These are phyloP conservation scores for Russula sp. DNA, from an alignment of 768 basidiomycete genomes.

Conservation along the genomic window DNA sequence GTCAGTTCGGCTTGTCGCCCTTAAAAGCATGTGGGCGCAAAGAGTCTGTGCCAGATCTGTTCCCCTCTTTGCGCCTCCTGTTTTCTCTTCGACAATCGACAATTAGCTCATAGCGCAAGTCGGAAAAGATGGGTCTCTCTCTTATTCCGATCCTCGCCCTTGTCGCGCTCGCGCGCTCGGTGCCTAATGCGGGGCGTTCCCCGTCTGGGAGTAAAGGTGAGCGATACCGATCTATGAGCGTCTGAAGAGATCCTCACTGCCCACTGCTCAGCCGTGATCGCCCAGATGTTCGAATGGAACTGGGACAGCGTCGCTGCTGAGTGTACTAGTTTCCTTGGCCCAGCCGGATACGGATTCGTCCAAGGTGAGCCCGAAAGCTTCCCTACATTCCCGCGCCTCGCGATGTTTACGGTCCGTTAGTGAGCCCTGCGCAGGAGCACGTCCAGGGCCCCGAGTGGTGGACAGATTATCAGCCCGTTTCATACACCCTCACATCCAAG, in stretches of 20 bases:
- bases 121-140: neutral
- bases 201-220: neutral
- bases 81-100: neutral
- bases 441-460: slow-evolving; percentile 59
- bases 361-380: slow-evolving; percentile 40
- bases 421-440: slow-evolving; percentile 53
- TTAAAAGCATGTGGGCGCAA: neutral
- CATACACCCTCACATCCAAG: slow-evolving; percentile 60
- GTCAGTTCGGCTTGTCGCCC: neutral
- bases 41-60: no score
- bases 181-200: neutral
- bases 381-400: neutral
- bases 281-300: slow-evolving; percentile 68
- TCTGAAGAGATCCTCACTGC: neutral
- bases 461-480: slow-evolving; percentile 69
- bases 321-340: slow-evolving; percentile 60
- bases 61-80: neutral
- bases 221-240: no score
- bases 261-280: slow-evolving; percentile 40
- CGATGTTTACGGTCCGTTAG: slow-evolving; percentile 20
- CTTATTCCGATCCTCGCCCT: neutral
- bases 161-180: neutral
- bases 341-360: slow-evolving; percentile 57
- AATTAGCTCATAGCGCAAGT: neutral
- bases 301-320: slow-evolving; percentile 51